A percentile compares a stretch with the other conserved stretches of the same genome.
These are phyloP conservation scores for Phanerodontia chrysosporium DNA, from an alignment of 768 basidiomycete species.

Conservation along the genomic window DNA sequence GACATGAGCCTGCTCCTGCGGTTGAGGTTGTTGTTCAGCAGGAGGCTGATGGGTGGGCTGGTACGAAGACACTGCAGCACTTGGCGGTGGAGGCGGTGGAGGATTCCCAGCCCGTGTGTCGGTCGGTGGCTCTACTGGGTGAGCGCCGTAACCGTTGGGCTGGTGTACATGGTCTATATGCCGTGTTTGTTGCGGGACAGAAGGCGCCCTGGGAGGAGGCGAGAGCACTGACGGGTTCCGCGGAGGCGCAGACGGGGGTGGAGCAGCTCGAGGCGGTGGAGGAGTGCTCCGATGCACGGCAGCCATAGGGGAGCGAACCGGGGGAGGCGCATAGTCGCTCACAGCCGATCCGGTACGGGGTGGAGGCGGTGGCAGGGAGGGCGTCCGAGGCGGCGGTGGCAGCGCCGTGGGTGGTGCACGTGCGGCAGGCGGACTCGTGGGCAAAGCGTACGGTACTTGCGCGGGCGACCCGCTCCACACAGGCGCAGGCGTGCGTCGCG, in stretches of 20 bases:
- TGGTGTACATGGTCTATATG: neutral
- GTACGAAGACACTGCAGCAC: neutral
- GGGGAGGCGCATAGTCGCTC: conserved; percentile 2
- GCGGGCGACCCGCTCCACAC: conserved; percentile 19
- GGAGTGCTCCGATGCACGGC: neutral
- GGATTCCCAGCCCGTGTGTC: neutral
- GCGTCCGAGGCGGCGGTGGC: conserved; percentile 13
- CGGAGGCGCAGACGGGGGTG: neutral
- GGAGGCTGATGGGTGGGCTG: neutral
- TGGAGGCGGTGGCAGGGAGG: conserved; percentile 11
- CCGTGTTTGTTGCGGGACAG: neutral
- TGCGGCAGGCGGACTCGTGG: conserved; percentile 11
- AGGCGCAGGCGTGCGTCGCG: conserved; percentile 25
- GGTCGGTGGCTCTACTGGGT: neutral
- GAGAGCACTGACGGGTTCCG: neutral
- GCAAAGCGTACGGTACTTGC: conserved; percentile 22
- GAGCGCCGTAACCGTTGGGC: neutral
- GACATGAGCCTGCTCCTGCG: neutral
- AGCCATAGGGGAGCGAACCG: neutral
- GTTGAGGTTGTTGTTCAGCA: neutral
- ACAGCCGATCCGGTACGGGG: conserved; percentile 2
- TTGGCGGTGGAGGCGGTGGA: neutral
- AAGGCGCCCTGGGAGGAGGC: conserved; percentile 1
- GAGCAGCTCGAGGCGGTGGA: neutral
- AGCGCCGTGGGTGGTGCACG: neutral